Base-by-base conservation (phyloP, 306 rosid species). In the Rosa multiflora region DNA sequence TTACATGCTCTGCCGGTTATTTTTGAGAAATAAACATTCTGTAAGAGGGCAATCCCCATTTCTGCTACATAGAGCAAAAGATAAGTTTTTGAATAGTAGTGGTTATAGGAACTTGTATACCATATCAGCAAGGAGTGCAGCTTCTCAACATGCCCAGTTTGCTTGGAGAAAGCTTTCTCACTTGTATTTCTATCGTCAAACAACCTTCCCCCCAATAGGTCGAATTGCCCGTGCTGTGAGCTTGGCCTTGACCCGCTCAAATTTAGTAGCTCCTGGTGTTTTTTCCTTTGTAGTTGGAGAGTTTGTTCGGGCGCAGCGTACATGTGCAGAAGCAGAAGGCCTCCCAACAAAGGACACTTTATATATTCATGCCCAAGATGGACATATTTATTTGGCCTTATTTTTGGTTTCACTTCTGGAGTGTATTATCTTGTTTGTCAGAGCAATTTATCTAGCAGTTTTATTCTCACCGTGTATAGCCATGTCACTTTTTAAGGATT, bases 381-480 rank as follows among this genome's bases (percentile, higher is more conserved):
- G 90, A 59, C 89, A 61, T 56, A 72, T 84, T 40, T 83, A 79
- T 83, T 80, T 93, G 66, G 82, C 91, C 56, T 70, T 88, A 9
- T 48, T 78, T 77, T 72, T 92, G 72, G 70, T 86, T 39, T 76
- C 73, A 58, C 82, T 84, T 51, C 72, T 90, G 76, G 96, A 92
- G 86, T 70, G 80, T 72, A 43, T 86, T 51, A 71, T 87, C 76
- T 85, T 93, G 87, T 78, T 91, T 63, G 43, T 88, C 59, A 84
- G 97, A 83, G 97, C 90, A 71, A 70, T 84, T 37, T 89, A 90
- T 77, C 87, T 92, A 55, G 82, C 73, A 59, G 37, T 89, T 88
- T 80, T 92, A 83, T 90, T 92, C 88, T 72, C 83, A 47, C 96
- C 96, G 43, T 90, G 94, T 86, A 79, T 93, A 53, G 83, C 84